Base-by-base conservation (phyloP, 495 filamentous ascomycete species). In the Penicillium odoratum region DNA sequence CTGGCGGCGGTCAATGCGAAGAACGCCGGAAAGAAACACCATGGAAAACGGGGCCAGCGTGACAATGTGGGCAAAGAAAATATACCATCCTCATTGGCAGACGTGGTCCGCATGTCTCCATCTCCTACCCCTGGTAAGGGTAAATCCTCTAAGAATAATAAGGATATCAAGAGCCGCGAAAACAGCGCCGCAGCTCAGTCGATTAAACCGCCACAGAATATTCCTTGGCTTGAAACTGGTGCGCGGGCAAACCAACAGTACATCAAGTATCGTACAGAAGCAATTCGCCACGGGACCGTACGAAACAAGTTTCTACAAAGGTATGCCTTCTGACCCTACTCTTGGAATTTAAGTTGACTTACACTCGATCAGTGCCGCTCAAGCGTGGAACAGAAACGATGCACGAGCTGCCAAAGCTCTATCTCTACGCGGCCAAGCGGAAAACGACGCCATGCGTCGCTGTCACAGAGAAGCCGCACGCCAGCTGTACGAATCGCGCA, bases 361-460 rank as follows among this genome's bases (percentile, higher is more conserved):
- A 66, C 13, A 45, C 29, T 47, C 26, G 30, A 28, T 33, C 33
- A 96, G 92, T 67, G 95, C 95, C 51, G 93, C 94, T n/a, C 93
- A 97, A 79, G 95, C 95, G n/a, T 99, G 95, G 95, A 97, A 98
- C 69, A 89, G 95, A 49, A 97, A 95, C 66, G 95, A 99, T 70
- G 93, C 95, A 25, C 87, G 95, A 60, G 93, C 94, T 15, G 95
- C 95, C 30, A 98, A 98, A 74, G 94, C 94, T 40, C 79, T 97
- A 49, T 94, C 90, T 58, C 83, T 97, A 47, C 89, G 96, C 13
- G 95, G 95, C 28, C 95, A 98, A 70, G 92, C 87, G 45, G 95
- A 98, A 75, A 99, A 99, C 61, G 89, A 95, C 56, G 84, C 92
- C 3, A 99, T 99, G 95, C 85, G 92, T 60, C 95, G 95, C 78